Base-by-base conservation (phyloP, 306 rosid species). In the Herpetospermum pedunculosum region DNA sequence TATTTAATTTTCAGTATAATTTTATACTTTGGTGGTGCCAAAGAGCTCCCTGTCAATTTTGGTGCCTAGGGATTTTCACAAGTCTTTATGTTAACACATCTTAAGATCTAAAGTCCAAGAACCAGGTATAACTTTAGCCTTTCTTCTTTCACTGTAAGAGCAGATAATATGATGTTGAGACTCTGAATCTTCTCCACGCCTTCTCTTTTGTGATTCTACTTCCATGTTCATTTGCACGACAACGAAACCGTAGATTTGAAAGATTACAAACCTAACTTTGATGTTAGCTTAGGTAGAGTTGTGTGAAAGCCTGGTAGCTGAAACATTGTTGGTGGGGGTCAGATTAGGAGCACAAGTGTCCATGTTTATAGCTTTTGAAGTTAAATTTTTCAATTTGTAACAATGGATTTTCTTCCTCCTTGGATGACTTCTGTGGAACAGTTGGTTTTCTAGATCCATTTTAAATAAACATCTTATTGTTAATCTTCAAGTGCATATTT, bases 31-130 rank as follows among this genome's bases (percentile, higher is more conserved):
- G 34, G 26, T 55, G 40, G 73, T 68, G 73, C 73, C 73, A 68
- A 68, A 68, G 73, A 68, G 73, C 55, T 68, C 73, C 73, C 38
- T 68, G 38, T 43, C 55, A 68, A 68, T 68, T 68, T 68, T 68
- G 73, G 73, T 68, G 73, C 73, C 73, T 68, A 19, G 71, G 70
- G 70, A 63, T 63, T 63, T 19, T 32, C 43, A 5, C 1, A 37
- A 64, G 30, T 35, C 49, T 38, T 64, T 10, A 28, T 19, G 25
- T 64, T 64, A 64, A 64, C 48, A 25, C 21, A 64, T 38, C 30
- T 64, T 38, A n/a, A 11, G 48, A 18, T 37, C 43, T 32, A 5
- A 60, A 15, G 68, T 32, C 43, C 44, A 62, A 34, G 70, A 62
- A 62, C 28, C 44, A 67, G 73, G 52, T 41, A 26, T 26, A 26